phyloP scores from a whole-genome alignment of 106 monocot genomes.

The Platanthera zijinensis region DNA sequence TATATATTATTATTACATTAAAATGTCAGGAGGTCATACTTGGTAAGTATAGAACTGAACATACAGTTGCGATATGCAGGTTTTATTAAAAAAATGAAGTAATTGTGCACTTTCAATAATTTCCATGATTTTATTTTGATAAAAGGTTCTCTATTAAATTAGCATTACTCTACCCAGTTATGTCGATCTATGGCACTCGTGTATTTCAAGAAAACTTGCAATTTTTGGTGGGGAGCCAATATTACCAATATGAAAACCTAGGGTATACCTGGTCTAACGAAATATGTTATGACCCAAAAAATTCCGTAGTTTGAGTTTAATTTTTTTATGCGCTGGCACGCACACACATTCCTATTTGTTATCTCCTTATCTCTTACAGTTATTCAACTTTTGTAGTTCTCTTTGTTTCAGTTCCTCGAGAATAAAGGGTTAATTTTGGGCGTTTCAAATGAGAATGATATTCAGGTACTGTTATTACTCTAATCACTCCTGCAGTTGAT shows the following conservation, averaged over 20 bases:
- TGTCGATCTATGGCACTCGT: not conserved
- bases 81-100: not conserved
- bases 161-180: not conserved
- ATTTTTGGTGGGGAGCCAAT: not conserved
- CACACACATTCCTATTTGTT: not conserved
- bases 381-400: too few species aligned
- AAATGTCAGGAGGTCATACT: not conserved
- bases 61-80: not conserved
- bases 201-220: not conserved
- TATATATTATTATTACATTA: not conserved
- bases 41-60: not conserved
- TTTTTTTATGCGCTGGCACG: not conserved
- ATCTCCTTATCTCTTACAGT: not conserved
- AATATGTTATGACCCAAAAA: not conserved
- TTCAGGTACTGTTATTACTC: slow-evolving; percentile 54
- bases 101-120: not conserved
- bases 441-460: slow-evolving; percentile 86
- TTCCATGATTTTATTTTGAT: not conserved
- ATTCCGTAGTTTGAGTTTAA: not conserved
- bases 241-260: not conserved
- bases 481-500: not conserved
- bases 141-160: not conserved
- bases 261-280: not conserved
- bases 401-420: slow-evolving; percentile 69
- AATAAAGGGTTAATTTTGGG: slow-evolving; percentile 85